Base-by-base conservation (phyloP, 176 grass and related monocot species). In the Alloteropsis semialata region DNA sequence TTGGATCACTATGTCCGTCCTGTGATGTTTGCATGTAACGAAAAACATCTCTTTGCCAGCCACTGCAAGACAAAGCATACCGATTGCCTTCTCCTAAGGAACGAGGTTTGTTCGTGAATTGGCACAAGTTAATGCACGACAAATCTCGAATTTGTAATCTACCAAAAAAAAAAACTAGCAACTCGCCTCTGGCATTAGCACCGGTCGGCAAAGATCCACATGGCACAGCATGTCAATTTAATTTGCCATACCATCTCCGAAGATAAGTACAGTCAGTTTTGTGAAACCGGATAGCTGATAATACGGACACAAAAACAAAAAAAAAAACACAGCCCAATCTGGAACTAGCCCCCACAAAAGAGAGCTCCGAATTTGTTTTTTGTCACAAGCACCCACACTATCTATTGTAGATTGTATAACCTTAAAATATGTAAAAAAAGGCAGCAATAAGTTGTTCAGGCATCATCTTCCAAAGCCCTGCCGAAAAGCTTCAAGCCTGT, bases 401-500 rank as follows among this genome's bases (percentile, higher is more conserved):
- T 66, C 72, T 77, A 56, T 21, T 65, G 46, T 58, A 72, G 42
- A 74, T 44, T 81, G 36, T 85, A 71, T 77, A 56, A 62, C 66
- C 32, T 63, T 21, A 43, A 78, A 77, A 64, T 34, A 74, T 38
- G 85, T 77, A 72, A 76, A 81, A 63, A 62, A 61, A 7, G 64
- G 28, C 57, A 62, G 43, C 72, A 61, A 66, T 82, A 75, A 77
- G 82, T 77, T 71, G 61, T 63, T 77, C 54, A 55, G 37, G 29
- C 64, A 37, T 39, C 60, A 55, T 87, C 45, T 46, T 41, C 61
- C 65, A 11, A 42, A 79, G 7, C 30, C 37, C 49, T 10, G 18
- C 66, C 17, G n/a, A 78, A 64, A 57, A 17, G 37, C 73, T 86
- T 89, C 67, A 90, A 82, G 84, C 73, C 88, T 90, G 84, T 15